Evolutionary conservation across 1,139 yeast species (phyloP).

Genomic region (Geotrichum restrictum): DNA sequence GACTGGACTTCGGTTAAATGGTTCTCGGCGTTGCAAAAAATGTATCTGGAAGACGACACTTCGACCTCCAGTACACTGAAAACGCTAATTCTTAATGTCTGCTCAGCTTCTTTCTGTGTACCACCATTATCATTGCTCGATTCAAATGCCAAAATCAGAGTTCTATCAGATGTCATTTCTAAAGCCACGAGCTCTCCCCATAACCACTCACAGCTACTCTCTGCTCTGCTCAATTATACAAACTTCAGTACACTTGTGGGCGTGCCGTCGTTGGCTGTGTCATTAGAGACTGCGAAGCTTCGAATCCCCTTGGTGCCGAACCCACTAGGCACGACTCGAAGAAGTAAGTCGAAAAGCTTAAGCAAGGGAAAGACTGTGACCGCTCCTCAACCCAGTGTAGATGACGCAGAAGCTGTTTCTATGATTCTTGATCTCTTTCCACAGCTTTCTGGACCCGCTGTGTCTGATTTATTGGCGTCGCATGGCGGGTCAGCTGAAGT

Average conservation of each 20-base stretch:
- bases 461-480: slow-evolving; percentile 41
- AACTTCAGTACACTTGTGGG: slow-evolving; percentile 18
- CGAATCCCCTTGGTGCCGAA: slow-evolving; percentile 21
- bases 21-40: slow-evolving; percentile 13
- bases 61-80: not conserved
- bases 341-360: not conserved
- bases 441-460: slow-evolving; percentile 24
- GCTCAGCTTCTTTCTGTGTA: slow-evolving; percentile 19
- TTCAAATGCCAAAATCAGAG: slow-evolving; percentile 17
- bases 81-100: not conserved
- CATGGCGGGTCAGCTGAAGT: slow-evolving; percentile 53
- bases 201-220: slow-evolving; percentile 14
- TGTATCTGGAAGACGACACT: not conserved
- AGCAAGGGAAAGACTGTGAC: not conserved
- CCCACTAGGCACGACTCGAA: slow-evolving; percentile 2
- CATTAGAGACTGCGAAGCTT: slow-evolving; percentile 25
- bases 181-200: slow-evolving; percentile 17
- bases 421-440: slow-evolving; percentile 34
- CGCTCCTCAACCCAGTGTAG: not conserved
- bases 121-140: slow-evolving; percentile 18
- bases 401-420: slow-evolving; percentile 23
- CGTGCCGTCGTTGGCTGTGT: slow-evolving; percentile 21
- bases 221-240: slow-evolving; percentile 20
- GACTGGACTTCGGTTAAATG: slow-evolving; percentile 21
- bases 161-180: slow-evolving; percentile 17